These are phyloP conservation scores for Xanthoparmelia taractica DNA, from an alignment of 495 filamentous ascomycete species.

Conservation along the genomic window DNA sequence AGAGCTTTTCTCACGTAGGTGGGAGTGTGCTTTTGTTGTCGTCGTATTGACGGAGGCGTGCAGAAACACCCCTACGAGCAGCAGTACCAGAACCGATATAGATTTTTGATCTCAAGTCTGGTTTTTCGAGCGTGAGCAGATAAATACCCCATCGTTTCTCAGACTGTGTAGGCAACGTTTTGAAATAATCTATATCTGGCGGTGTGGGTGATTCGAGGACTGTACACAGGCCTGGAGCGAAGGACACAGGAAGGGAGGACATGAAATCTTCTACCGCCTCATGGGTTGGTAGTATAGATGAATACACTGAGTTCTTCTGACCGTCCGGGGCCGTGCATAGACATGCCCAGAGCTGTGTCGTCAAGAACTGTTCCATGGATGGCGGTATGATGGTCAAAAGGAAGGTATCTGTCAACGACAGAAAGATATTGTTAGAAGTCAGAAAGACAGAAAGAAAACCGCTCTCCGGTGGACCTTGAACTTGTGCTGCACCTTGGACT, in stretches of 20 bases:
- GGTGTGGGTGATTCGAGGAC: background rate
- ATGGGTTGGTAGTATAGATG: background rate
- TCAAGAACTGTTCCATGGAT: background rate
- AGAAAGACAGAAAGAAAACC: background rate
- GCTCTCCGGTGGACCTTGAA: too few relatives aligned
- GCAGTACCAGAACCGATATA: too few relatives aligned
- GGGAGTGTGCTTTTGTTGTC: too few relatives aligned
- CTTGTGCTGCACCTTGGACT: too few relatives aligned
- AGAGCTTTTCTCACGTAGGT: too few relatives aligned
- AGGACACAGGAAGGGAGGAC: background rate
- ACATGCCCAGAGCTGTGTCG: background rate
- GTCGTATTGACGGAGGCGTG: too few relatives aligned
- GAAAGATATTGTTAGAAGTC: too few relatives aligned
- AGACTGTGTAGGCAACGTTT: background rate
- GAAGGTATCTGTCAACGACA: too few relatives aligned
- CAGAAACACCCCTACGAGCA: too few relatives aligned
- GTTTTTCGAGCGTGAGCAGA: background rate
- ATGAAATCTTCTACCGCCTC: background rate
- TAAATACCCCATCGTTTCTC: background rate
- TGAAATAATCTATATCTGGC: background rate
- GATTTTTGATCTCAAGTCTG: too few relatives aligned
- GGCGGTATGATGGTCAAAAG: too few relatives aligned
- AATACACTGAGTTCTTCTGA: background rate
- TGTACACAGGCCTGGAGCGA: background rate
- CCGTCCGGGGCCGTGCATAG: background rate